Evolutionary conservation across 495 filamentous ascomycete species (phyloP).

Genomic region (Hyaloscypha hepaticicola): DNA sequence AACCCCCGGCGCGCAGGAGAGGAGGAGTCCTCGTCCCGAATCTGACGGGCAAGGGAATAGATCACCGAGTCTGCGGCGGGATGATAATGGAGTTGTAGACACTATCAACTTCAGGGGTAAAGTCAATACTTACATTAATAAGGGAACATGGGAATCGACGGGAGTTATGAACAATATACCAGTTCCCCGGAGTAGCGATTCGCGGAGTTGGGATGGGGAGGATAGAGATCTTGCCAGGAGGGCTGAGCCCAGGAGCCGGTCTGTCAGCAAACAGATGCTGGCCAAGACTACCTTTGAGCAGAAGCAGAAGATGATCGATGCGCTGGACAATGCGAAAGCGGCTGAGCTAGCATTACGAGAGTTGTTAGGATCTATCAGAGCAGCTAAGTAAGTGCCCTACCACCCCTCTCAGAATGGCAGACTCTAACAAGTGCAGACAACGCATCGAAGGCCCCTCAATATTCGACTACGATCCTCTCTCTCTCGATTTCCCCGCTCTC

Average conservation of each 20-base stretch:
- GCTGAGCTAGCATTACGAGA: conserved; percentile 84
- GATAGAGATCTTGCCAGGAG: conserved; percentile 30
- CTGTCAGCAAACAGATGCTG: conserved; percentile 43
- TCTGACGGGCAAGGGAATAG: conserved; percentile 22
- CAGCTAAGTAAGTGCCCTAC: conserved; percentile 64
- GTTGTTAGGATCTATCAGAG: conserved; percentile 72
- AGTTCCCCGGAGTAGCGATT: conserved; percentile 33
- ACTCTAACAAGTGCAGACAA: conserved; percentile 24
- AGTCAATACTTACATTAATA: conserved; percentile 20
- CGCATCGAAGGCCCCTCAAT: conserved; percentile 37
- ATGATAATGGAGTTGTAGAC: conserved; percentile 14
- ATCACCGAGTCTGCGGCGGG: conserved; percentile 26
- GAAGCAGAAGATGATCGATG: conserved; percentile 56
- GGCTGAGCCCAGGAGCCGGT: conserved; percentile 27
- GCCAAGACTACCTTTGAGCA: conserved; percentile 58
- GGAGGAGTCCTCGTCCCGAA: conserved; percentile 25
- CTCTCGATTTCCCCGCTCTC: conserved; percentile 78
- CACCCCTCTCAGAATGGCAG: background rate
- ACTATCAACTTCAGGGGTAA: conserved; percentile 23
- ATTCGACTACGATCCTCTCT: conserved; percentile 81
- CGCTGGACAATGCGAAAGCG: conserved; percentile 70
- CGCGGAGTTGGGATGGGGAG: conserved; percentile 28
- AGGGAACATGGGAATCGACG: conserved; percentile 65
- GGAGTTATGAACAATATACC: conserved; percentile 79
- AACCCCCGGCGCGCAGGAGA: conserved; percentile 37